Conservation (phyloP, 2,329 filamentous ascomycete species). For the Diplodia sapinea region DNA sequence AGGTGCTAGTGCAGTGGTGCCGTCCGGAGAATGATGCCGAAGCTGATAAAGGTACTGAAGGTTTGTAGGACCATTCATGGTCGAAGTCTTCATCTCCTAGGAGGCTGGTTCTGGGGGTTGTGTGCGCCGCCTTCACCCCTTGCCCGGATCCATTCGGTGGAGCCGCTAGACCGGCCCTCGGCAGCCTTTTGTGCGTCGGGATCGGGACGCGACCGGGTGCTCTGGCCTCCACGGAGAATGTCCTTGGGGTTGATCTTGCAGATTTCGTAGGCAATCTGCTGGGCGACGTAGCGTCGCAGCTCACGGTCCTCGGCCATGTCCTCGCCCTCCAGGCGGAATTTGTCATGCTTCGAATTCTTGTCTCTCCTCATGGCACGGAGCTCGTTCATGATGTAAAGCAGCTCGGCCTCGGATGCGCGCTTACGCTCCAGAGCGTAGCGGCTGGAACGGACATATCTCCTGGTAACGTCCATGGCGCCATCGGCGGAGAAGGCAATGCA, state of each 20-base stretch:
- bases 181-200: conserved; percentile 55
- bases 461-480: conserved; percentile 71
- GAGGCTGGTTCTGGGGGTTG: conserved; percentile 48
- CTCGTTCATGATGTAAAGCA: conserved; percentile 90
- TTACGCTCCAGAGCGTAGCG: conserved; percentile 76
- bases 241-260: conserved; percentile 67
- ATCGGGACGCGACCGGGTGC: conserved; percentile 43
- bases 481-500: conserved; percentile 96
- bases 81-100: conserved; percentile 39
- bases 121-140: conserved; percentile 46
- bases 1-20: neutral
- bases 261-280: conserved; percentile 74
- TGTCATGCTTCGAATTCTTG: conserved; percentile 85
- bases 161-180: conserved; percentile 51
- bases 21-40: neutral
- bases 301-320: conserved; percentile 77
- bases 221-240: conserved; percentile 38
- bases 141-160: conserved; percentile 45
- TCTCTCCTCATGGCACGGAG: conserved; percentile 82
- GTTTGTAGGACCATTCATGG: neutral
- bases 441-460: conserved; percentile 71
- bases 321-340: conserved; percentile 80
- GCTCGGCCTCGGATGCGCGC: conserved; percentile 83
- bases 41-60: neutral
- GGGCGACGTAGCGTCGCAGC: conserved; percentile 74